These are phyloP conservation scores for Leptomonas pyrrhocoris DNA, from an alignment of 208 protist species.

Conservation along the genomic window DNA sequence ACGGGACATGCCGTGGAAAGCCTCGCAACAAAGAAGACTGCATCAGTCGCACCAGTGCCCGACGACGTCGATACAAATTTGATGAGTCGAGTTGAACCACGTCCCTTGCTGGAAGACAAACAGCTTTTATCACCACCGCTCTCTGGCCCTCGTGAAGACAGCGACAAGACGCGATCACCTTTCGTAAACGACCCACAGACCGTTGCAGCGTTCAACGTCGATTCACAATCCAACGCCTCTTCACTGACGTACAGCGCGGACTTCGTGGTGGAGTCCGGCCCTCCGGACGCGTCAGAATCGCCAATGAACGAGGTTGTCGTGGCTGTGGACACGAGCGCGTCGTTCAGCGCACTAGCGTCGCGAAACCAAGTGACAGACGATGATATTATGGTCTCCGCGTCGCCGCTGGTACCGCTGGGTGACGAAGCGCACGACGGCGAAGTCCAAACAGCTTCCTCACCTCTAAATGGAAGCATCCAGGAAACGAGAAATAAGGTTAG, in stretches of 20 bases:
- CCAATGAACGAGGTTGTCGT: background rate
- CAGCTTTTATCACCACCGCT: slow-evolving; percentile 11
- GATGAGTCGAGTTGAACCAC: background rate
- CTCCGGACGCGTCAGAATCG: background rate
- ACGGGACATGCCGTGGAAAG: too few species aligned
- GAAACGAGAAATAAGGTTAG: background rate
- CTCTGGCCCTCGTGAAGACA: background rate
- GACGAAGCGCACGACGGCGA: background rate
- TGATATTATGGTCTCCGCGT: background rate
- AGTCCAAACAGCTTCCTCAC: background rate
- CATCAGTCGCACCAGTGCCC: too few species aligned
- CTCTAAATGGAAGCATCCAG: too few species aligned
- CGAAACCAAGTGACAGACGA: background rate
- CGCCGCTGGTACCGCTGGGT: background rate
- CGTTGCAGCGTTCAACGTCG: background rate
- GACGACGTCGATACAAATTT: background rate
- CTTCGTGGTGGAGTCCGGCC: slow-evolving; percentile 20
- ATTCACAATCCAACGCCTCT: slow-evolving; percentile 4
- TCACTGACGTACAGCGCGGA: slow-evolving; percentile 11
- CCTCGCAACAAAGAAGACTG: too few species aligned
- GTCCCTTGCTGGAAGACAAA: background rate
- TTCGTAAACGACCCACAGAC: background rate
- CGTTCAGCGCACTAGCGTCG: background rate
- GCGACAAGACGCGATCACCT: background rate
- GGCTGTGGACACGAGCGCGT: slow-evolving; percentile 11